Conservation (phyloP, 495 filamentous ascomycete species). For the Ramalina intermedia region DNA sequence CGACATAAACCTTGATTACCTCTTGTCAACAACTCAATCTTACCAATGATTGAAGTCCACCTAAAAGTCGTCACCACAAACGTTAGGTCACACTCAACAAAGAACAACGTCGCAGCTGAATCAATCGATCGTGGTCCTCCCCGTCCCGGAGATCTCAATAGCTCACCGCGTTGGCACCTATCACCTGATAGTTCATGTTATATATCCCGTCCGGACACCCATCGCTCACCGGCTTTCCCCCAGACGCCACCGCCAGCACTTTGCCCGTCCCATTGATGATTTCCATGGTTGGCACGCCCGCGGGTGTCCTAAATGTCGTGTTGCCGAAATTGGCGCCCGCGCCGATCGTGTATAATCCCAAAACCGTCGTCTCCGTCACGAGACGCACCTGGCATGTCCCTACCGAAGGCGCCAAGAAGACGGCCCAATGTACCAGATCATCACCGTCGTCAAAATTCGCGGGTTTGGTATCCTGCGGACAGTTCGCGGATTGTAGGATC, state of each 20-base stretch:
- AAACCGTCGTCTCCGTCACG: neutral
- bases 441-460: neutral
- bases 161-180: neutral
- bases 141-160: no score
- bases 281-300: conserved; percentile 9
- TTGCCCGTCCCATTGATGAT: conserved; percentile 2
- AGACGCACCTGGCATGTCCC: conserved; percentile 3
- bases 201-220: conserved; percentile 6
- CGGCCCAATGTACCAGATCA: conserved; percentile 11
- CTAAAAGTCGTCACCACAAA: no score
- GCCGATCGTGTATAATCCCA: no score
- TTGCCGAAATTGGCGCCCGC: no score
- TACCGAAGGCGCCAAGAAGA: conserved; percentile 3
- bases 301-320: neutral
- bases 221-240: conserved; percentile 2
- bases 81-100: no score
- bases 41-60: no score
- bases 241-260: conserved; percentile 3
- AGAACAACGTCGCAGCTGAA: no score
- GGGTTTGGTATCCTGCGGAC: neutral
- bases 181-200: conserved; percentile 15
- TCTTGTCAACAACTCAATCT: no score
- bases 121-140: no score
- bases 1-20: no score
- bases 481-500: conserved; percentile 5